These are phyloP conservation scores for Penicillium flavigenum DNA, from an alignment of 495 filamentous ascomycete species.

Conservation along the genomic window DNA sequence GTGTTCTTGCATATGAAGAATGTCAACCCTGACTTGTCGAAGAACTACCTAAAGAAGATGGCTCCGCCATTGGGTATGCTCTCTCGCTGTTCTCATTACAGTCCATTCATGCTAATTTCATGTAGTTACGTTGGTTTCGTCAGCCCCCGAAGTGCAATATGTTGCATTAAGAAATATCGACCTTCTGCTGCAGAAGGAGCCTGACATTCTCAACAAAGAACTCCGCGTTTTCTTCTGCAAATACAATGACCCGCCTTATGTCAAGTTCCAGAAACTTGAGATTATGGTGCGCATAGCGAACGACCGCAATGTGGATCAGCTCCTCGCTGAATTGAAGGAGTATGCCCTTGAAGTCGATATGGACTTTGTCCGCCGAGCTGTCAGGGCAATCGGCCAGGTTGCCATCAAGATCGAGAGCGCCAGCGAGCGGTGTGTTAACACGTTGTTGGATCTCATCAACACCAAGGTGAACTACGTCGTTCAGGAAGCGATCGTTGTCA, in stretches of 20 bases:
- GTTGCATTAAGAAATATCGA: slow-evolving; percentile 96
- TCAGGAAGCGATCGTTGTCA: slow-evolving; percentile 95
- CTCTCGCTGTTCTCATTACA: slow-evolving; percentile 11
- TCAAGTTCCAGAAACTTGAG: slow-evolving; percentile 96
- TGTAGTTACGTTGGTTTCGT: slow-evolving; percentile 90
- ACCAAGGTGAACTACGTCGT: slow-evolving; percentile 99
- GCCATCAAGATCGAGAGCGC: slow-evolving; percentile 97
- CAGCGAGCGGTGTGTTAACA: slow-evolving; percentile 92
- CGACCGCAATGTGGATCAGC: slow-evolving; percentile 93
- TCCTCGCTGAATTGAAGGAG: slow-evolving; percentile 91
- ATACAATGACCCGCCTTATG: slow-evolving; percentile 97
- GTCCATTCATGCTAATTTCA: slow-evolving; percentile 20
- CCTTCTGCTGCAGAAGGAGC: slow-evolving; percentile 89
- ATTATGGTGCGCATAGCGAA: slow-evolving; percentile 99
- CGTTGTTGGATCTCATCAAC: slow-evolving; percentile 86
- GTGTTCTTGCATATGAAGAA: slow-evolving; percentile 96
- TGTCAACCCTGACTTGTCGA: slow-evolving; percentile 71
- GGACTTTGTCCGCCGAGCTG: slow-evolving; percentile 94
- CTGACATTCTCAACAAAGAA: slow-evolving; percentile 95
- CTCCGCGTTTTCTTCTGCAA: slow-evolving; percentile 99
- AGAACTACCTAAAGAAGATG: slow-evolving; percentile 95
- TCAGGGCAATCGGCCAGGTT: slow-evolving; percentile 93
- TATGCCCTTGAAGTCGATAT: slow-evolving; percentile 98
- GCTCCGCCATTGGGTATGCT: slow-evolving; percentile 82
- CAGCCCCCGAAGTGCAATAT: slow-evolving; percentile 95